Base-by-base conservation (phyloP, 139 green algal genomes). In the Chloropicon primus region DNA sequence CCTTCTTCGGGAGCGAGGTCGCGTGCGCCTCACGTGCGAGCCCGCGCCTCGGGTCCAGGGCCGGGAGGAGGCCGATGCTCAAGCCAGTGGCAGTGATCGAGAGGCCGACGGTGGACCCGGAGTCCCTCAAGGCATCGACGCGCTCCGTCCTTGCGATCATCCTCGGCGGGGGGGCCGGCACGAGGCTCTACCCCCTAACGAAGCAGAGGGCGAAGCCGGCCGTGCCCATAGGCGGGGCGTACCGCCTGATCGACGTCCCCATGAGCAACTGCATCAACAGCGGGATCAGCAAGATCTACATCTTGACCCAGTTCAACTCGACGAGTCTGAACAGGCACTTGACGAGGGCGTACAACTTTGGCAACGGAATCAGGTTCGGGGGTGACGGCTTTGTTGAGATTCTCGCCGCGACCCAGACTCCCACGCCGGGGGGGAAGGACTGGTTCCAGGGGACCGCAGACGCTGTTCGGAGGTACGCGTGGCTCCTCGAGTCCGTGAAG, bases 251-350 rank as follows among this genome's bases (percentile, higher is more conserved):
- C 81, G 96, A 99, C 78, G 94, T 99, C 54, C 96, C 96, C 26
- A 98, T 99, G 93, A 91, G 79, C 88, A 99, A 99, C 90, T 99
- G 96, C 91, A 97, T 99, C 88, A 98, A 98, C 91, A 90, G 82
- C 78, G 94, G 94, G 78, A 96, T 99, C 85, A 92, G 78, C 83
- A 99, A 99, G 85, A 94, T 99, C 79, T 98, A 98, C 90, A 95
- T 98, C 81, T 83, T 98, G 23, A 98, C 94, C 1, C 91, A 94
- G 80, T 92, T 96, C 88, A 99, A 99, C 89, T 97, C 90, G 79
- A 96, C 91, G 27, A 97, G 90, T 10, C 87, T 99, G n/a, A 99
- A 99, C 89, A 86, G 95, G 26, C 95, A 99, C 83, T 80, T 99
- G 74, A 88, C 88, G 1, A 87, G 90, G 26, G 96, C 96, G 1